Evolutionary conservation across 148 eudicot species (phyloP), one percentile per base, ranked within the genome.

Genomic region (Cornus controversa): DNA sequence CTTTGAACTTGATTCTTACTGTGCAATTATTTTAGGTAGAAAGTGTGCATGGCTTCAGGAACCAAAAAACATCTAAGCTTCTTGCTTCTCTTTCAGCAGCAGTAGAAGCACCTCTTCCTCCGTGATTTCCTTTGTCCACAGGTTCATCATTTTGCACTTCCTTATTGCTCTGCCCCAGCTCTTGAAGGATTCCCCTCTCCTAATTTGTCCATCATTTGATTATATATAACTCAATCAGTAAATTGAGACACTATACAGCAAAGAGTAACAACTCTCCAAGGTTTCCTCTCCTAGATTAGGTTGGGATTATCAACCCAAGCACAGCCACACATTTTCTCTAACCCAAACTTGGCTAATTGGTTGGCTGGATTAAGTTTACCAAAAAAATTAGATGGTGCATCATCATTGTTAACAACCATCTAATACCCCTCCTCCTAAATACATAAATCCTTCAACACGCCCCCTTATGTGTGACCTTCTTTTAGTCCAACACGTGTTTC

Each of bases 21-120:
- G 20, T 40, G 36, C 36, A 34, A 28, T 28, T 8, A 1, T 66
- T 74, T 78, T 71, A 84, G 70, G 75, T 85, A 66, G 89, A 86
- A 76, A 92, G 91, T 14, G 93, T 89, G 92, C 99, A 95, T 69
- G 99, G 99, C 87, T 95, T 93, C 58, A 95, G 75, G 84, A 95
- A 90, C 99, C 99, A 95, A 72, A 95, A 91, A 69, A 93, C 92
- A 82, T 95, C 99, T 79, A 93, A 79, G 58, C 86, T 65, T 75
- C 78, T 80, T 76, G 91, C 87, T 75, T 89, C 94, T 76, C 79
- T 88, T 71, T 89, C 86, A 25, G 78, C 87, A 54, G 71, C 57
- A 60, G 73, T 25, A 53, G 90, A 76, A 80, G 85, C 83, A 77
- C 47, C 73, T 78, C 31, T 80, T 25, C 50, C 57, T 18, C 76